Conservation (phyloP, 2,329 filamentous ascomycete genomes). For the Ploettnerulaceae sp. region DNA sequence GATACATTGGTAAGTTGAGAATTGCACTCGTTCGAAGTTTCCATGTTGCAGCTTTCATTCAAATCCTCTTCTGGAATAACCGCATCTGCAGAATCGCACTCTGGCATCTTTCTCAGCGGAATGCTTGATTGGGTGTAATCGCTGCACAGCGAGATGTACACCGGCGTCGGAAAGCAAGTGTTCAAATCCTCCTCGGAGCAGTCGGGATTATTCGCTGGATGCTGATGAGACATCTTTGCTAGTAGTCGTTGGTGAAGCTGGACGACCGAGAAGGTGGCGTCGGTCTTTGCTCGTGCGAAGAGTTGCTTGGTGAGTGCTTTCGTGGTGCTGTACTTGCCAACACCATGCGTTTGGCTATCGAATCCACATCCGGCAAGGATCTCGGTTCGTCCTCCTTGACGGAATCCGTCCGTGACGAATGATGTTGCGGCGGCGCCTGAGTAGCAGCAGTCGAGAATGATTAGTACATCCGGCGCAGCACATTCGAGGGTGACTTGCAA, state of each 20-base stretch:
- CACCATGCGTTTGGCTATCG: background rate
- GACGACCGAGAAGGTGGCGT: background rate
- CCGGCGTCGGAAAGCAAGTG: background rate
- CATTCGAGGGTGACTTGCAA: background rate
- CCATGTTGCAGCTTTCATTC: too few species aligned
- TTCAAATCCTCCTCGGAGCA: background rate
- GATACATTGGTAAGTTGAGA: too few species aligned
- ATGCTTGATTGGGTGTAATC: background rate
- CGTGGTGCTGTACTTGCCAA: conserved; percentile 1
- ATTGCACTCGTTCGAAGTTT: too few species aligned
- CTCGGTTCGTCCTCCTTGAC: background rate
- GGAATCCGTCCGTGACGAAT: background rate
- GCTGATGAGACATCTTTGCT: conserved; percentile 1
- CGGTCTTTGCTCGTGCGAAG: background rate
- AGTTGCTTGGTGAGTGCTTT: background rate
- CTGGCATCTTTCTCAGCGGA: background rate
- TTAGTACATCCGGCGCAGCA: background rate
- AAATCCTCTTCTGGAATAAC: too few species aligned
- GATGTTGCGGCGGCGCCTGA: background rate
- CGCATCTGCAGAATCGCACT: too few species aligned
- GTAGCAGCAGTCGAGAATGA: conserved; percentile 1
- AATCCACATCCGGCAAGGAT: conserved; percentile 2
- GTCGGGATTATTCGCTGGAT: conserved; percentile 1
- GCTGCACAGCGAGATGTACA: background rate
- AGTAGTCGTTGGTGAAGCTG: background rate